These are phyloP conservation scores for Hymenoscyphus infarciens DNA, from an alignment of 2,329 filamentous ascomycete species.

Conservation along the genomic window DNA sequence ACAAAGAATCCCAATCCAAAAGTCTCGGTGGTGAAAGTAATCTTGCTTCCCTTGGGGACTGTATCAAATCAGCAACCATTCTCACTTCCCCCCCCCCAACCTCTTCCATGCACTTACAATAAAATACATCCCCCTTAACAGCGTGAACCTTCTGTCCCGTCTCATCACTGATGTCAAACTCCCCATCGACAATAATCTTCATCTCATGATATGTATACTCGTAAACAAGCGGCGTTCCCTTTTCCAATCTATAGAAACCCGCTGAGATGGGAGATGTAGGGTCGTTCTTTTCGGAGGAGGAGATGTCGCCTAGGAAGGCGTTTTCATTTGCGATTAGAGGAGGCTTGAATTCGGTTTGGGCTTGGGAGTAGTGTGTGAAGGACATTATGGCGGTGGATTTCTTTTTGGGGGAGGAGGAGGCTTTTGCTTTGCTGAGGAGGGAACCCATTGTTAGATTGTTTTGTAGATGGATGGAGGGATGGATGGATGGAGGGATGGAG, in stretches of 20 bases:
- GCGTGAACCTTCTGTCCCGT: conserved; percentile 55
- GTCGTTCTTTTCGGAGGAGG: conserved; percentile 42
- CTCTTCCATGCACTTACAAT: conserved; percentile 38
- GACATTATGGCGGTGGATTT: conserved; percentile 6
- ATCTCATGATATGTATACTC: conserved; percentile 63
- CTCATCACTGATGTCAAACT: conserved; percentile 58
- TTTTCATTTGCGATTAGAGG: conserved; percentile 62
- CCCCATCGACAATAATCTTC: conserved; percentile 63
- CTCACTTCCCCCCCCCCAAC: background rate
- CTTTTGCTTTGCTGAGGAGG: conserved; percentile 32
- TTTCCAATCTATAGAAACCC: conserved; percentile 60
- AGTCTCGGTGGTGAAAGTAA: conserved; percentile 35
- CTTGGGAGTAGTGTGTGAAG: conserved; percentile 46
- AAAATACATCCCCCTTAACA: conserved; percentile 58
- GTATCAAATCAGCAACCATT: conserved; percentile 15
- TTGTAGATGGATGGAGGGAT: background rate
- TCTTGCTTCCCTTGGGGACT: conserved; percentile 37
- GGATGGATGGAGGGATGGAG: background rate
- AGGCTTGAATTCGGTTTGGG: conserved; percentile 54
- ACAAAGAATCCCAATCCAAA: conserved; percentile 37
- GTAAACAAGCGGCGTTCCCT: conserved; percentile 60
- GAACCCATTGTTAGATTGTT: conserved; percentile 32
- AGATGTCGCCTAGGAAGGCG: conserved; percentile 56
- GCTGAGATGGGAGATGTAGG: conserved; percentile 52
- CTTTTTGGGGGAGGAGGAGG: conserved; percentile 6